These are phyloP conservation scores for Penicillium fimorum DNA, from an alignment of 495 filamentous ascomycete species.

Conservation along the genomic window DNA sequence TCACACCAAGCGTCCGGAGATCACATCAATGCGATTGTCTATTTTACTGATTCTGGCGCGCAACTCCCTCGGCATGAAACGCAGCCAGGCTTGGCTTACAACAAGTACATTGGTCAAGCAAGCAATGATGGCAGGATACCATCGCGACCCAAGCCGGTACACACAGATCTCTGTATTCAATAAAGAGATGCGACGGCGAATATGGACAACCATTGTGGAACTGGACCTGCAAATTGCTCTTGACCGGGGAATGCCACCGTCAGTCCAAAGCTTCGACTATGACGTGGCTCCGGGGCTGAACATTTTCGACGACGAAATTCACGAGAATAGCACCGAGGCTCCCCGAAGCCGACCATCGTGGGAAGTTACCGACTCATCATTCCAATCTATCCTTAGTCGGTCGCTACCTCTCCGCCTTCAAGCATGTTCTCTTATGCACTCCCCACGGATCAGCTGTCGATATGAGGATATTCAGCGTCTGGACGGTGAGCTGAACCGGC, in stretches of 20 bases:
- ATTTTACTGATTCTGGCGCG: constrained; percentile 60
- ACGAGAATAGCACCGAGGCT: constrained; percentile 37
- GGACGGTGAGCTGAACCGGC: constrained; percentile 40
- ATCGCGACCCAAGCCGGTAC: constrained; percentile 54
- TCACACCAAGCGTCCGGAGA: constrained; percentile 53
- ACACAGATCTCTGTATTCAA: constrained; percentile 53
- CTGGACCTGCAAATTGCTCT: constrained; percentile 59
- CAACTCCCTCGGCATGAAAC: constrained; percentile 53
- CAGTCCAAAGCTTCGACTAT: constrained; percentile 54
- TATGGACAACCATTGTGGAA: constrained; percentile 69
- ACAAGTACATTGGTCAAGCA: constrained; percentile 56
- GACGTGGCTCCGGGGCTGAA: constrained; percentile 57
- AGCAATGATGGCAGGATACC: constrained; percentile 56
- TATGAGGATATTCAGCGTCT: constrained; percentile 47
- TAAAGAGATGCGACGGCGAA: constrained; percentile 64
- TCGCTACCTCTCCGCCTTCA: constrained; percentile 41
- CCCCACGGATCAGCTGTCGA: constrained; percentile 41
- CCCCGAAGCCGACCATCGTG: constrained; percentile 29
- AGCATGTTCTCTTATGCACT: constrained; percentile 41
- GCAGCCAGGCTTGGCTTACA: constrained; percentile 58
- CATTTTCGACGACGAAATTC: constrained; percentile 44
- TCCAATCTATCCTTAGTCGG: constrained; percentile 30
- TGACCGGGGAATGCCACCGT: constrained; percentile 57
- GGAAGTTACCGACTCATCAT: constrained; percentile 42
- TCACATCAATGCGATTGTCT: constrained; percentile 56